These are phyloP conservation scores for Vigna nakashimae DNA, from an alignment of 306 rosid genomes.

Conservation along the genomic window DNA sequence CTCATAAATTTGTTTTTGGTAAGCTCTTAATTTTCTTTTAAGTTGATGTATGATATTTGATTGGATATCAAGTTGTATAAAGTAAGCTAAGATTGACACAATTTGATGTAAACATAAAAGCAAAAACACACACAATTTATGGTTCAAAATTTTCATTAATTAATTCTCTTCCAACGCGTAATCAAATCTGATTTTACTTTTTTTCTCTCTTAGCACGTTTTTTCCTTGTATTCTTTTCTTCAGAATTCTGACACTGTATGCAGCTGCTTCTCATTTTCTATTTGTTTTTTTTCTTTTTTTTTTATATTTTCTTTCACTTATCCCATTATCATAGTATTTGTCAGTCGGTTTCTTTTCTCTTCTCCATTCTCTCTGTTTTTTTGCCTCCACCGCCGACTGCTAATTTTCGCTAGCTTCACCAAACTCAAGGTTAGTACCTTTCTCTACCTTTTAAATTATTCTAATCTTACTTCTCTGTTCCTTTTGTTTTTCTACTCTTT, in stretches of 20 bases:
- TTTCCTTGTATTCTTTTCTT: slow-evolving; percentile 40
- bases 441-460: slow-evolving; percentile 22
- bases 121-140: slow-evolving; percentile 3
- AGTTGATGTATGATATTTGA: not conserved
- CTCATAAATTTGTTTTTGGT: not conserved
- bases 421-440: slow-evolving; percentile 16
- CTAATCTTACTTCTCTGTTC: slow-evolving; percentile 8
- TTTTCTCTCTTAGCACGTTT: not conserved
- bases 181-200: slow-evolving; percentile 22
- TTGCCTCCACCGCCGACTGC: slow-evolving; percentile 48
- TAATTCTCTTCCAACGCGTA: slow-evolving; percentile 38
- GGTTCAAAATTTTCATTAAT: not conserved
- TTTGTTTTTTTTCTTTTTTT: not conserved
- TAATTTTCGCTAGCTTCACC: not conserved
- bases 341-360: slow-evolving; percentile 29
- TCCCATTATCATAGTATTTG: not conserved
- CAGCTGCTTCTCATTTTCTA: slow-evolving; percentile 45
- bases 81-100: not conserved
- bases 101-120: not conserved
- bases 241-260: slow-evolving; percentile 44
- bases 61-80: not conserved
- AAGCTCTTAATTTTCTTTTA: not conserved
- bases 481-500: slow-evolving; percentile 4
- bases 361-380: slow-evolving; percentile 37
- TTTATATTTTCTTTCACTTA: not conserved